phyloP scores from a whole-genome alignment of 2,329 filamentous ascomycete genomes.

The Colletotrichum sidae region DNA sequence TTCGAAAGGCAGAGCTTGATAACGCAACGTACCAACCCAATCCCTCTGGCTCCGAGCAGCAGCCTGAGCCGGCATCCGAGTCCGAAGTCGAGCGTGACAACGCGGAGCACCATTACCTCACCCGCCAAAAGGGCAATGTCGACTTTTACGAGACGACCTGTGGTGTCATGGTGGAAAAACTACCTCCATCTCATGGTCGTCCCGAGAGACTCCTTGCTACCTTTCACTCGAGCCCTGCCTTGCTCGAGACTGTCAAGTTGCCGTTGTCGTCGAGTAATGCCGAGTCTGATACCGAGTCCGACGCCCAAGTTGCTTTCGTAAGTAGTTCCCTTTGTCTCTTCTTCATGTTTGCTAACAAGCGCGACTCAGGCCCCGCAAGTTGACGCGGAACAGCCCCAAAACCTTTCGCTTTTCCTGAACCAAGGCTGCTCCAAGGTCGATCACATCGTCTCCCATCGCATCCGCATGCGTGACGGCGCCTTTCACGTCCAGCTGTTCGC shows the following conservation, averaged over 20 bases:
- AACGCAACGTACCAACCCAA: background rate
- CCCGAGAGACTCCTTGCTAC: background rate
- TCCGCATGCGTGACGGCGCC: background rate
- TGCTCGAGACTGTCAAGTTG: too few relatives aligned
- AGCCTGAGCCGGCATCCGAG: background rate
- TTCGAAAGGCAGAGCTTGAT: background rate
- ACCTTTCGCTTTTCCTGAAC: slow-evolving; percentile 3
- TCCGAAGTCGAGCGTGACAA: too few relatives aligned
- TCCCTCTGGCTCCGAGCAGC: background rate
- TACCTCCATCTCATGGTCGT: background rate
- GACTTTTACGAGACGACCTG: background rate
- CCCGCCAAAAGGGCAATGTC: background rate
- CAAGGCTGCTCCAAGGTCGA: background rate
- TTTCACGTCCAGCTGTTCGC: background rate
- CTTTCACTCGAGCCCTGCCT: background rate
- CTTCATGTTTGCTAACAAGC: too few relatives aligned
- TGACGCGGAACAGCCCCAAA: background rate
- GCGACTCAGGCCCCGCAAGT: too few relatives aligned
- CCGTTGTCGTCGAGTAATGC: too few relatives aligned
- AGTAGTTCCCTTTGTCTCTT: too few relatives aligned
- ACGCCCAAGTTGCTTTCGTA: too few relatives aligned
- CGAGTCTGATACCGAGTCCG: too few relatives aligned
- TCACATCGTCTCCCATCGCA: slow-evolving; percentile 2
- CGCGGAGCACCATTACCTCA: background rate
- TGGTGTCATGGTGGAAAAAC: too few relatives aligned